Percentiles rank a stretch among this genome's conserved stretches.
Conservation (phyloP, 2,329 filamentous ascomycete species). For the Colletotrichum kahawae region DNA sequence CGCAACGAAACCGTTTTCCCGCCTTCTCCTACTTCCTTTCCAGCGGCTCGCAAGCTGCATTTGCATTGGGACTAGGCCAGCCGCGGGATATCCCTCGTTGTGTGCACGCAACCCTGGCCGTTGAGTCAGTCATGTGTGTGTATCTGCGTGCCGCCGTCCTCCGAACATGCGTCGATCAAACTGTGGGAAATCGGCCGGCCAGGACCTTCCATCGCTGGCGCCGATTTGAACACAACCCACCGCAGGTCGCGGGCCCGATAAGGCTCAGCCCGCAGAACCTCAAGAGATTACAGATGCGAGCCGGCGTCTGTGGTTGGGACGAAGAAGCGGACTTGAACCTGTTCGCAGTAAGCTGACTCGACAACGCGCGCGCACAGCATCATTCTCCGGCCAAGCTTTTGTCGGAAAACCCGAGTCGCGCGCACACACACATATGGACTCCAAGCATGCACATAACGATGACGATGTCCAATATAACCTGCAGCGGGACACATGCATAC, state of each 20-base stretch:
- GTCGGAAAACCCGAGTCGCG: not conserved
- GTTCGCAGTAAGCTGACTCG: conserved; percentile 1
- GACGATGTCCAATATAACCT: not conserved
- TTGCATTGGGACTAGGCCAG: not conserved
- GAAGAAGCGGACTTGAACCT: not conserved
- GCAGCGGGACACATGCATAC: not conserved
- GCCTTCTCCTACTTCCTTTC: not conserved
- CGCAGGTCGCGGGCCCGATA: not conserved
- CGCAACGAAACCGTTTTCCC: not conserved
- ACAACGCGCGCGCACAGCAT: not conserved
- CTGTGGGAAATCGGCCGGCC: not conserved
- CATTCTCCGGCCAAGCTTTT: not conserved
- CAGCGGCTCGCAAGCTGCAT: not conserved
- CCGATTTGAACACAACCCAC: not conserved
- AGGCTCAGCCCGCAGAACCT: conserved; percentile 1
- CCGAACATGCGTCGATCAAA: conserved; percentile 12
- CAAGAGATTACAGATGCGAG: not conserved
- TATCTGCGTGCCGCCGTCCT: not conserved
- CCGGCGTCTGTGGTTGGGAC: not conserved
- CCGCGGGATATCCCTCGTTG: not conserved
- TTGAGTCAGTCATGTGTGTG: conserved; percentile 3
- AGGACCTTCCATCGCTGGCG: not conserved
- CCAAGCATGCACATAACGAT: not conserved
- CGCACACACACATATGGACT: not conserved
- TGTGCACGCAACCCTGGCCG: not conserved